Base-by-base conservation (phyloP, 139 green algal genomes). In the Auxenochlorella pyrenoidosa region DNA sequence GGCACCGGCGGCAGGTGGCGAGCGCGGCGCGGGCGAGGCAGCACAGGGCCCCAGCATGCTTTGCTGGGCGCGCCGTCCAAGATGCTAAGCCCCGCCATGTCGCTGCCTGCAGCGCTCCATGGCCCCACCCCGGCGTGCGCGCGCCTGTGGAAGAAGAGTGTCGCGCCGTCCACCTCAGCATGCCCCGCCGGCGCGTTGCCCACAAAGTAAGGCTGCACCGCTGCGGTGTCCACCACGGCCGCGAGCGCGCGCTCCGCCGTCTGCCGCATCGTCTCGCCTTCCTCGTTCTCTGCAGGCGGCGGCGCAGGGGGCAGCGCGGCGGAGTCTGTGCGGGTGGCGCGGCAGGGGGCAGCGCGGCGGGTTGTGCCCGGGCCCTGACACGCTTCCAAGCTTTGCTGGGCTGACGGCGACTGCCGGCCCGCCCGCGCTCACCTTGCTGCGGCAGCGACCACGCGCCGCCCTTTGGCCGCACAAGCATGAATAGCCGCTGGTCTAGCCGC, bases 141-240 rank as follows among this genome's bases (percentile, higher is more conserved):
- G 21, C 40, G 41, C 73, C 89, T 83, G 71, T 90, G 83, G 85
- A 90, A 92, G 41, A 92, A 92, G 16, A 77, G 19, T 12, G 81
- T 87, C 40, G 26, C 70, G 26, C 15, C 77, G 0, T 68, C 83
- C 12, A 19, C 18, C 34, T 32, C 36, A 34, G 86, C 79, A 80
- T 93, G 88, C 24, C 88, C 91, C 71, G 88, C 90, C 10, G 91
- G 91, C 22, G 90, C 58, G 72, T 93, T 93, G 34, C 91, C 91
- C 38, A 93, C 86, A 89, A 93, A 93, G 87, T 91, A 93, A 0
- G 82, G 68, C 79, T 93, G 87, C 15, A 87, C 72, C n/a, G 59
- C 76, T n/a, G 86, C 66, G 6, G 71, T 28, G 41, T 82, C 58
- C 4, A 93, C 41, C 26, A 81, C 75, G 30, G 91, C 81, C 59